Conservation (phyloP, 2,329 filamentous ascomycete genomes). For the Orbilia quercus region DNA sequence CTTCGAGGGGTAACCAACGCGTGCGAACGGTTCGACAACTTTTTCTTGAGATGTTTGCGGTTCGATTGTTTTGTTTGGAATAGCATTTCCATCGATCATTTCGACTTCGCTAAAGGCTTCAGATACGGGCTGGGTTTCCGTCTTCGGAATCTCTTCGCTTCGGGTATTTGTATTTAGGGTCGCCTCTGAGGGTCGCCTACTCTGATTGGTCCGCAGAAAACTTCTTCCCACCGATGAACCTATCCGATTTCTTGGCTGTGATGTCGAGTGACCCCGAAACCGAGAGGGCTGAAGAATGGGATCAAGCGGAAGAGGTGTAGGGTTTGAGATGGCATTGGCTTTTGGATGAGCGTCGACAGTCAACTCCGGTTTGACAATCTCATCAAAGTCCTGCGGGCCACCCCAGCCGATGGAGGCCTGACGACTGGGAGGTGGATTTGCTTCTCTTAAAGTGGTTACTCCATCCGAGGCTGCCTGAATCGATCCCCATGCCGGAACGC, state of each 20-base stretch:
- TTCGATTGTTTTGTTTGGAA: not conserved
- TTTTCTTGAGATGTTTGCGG: not conserved
- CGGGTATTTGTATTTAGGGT: not conserved
- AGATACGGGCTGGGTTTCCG: not conserved
- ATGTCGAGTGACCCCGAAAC: not conserved
- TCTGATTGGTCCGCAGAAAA: not conserved
- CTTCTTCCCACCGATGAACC: not conserved
- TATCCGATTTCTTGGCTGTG: not conserved
- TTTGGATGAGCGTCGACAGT: not conserved
- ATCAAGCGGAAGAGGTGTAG: slow-evolving; percentile 39
- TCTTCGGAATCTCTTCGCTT: not conserved
- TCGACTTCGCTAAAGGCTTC: not conserved
- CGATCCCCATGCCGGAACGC: slow-evolving; percentile 30
- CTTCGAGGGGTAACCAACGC: not conserved
- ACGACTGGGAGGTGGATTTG: not conserved
- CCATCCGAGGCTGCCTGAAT: slow-evolving; percentile 31
- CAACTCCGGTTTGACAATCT: not conserved
- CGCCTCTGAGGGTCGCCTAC: not conserved
- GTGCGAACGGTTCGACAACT: not conserved
- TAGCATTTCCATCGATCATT: not conserved
- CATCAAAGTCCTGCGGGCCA: slow-evolving; percentile 1
- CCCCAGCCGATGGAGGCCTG: slow-evolving; percentile 20
- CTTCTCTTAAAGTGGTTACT: not conserved
- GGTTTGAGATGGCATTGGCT: slow-evolving; percentile 30
- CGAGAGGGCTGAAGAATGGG: slow-evolving; percentile 26